Evolutionary conservation across 1,284 basidiomycete species (phyloP), one percentile per base, ranked within the genome.

Genomic region (Xerocomus amazonicus): DNA sequence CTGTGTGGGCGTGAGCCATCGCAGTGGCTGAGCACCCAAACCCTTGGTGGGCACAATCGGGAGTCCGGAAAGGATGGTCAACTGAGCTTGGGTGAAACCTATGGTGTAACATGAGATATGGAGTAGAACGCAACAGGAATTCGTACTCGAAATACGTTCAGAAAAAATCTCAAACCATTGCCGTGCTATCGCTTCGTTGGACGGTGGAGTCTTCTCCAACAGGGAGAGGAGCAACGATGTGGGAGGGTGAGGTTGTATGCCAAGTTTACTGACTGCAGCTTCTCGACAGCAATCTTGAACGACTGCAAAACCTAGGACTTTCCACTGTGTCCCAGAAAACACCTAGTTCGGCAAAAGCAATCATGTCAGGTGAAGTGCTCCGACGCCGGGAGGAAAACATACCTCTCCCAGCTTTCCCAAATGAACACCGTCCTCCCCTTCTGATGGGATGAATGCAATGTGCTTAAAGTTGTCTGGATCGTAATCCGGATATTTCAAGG

Each of bases 81-180:
- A 19, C 35, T 65, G 59, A 7, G 53, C 39, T 40, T 55, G 62
- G 23, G 47, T 56, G 49, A 67, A 61, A 42, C 43, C 65, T 67
- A 33, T 33, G 9, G 31, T 4, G 45, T 32, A 2, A 43, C 51
- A 6, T 53, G 35, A 42, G 6, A 27, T 45, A n/a, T 4, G 17
- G 37, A 41, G 9, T 5, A 9, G 23, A n/a, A 16, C n/a, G 9
- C 4, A n/a, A 47, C 26, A 4, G 9, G 13, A 3, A 44, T 10
- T 1, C 73, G 35, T 55, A 86, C 89, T 82, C 55, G 83, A 75
- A n/a, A 92, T 74, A 12, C 81, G 81, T 16, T 79, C 77, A 0
- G 92, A 83, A 29, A 98, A 74, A 34, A 90, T 81, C 51, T 82
- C 79, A 60, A 97, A 99, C 73, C 90, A 84, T 49, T 73, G 71